A percentile compares a stretch with the other conserved stretches of the same genome.
Conservation (phyloP, 1,284 basidiomycete genomes). For the Fistulinella staudtii region DNA sequence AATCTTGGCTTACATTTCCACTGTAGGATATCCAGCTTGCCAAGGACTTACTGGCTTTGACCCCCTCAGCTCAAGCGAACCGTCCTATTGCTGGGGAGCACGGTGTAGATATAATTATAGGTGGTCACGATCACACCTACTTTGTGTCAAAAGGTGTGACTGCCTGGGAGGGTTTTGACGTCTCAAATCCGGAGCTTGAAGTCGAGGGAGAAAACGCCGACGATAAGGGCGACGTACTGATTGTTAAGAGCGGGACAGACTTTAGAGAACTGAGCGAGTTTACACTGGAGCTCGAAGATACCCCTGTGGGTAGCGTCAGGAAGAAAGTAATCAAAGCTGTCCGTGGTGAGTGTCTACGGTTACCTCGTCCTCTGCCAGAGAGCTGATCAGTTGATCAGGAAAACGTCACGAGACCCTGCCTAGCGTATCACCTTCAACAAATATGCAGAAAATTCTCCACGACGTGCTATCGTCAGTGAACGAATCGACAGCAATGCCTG, state of each 20-base stretch:
- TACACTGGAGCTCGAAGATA: conserved; percentile 58
- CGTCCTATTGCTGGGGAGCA: conserved; percentile 52
- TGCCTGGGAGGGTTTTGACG: conserved; percentile 70
- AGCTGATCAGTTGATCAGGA: conserved; percentile 49
- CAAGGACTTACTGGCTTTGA: conserved; percentile 59
- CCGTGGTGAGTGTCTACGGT: conserved; percentile 46
- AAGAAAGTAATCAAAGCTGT: conserved; percentile 63
- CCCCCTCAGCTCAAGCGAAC: conserved; percentile 48
- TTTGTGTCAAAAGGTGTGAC: conserved; percentile 75
- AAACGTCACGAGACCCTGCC: conserved; percentile 63
- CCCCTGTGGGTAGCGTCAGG: conserved; percentile 62
- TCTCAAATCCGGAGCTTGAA: conserved; percentile 57
- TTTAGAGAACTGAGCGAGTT: conserved; percentile 86
- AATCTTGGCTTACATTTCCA: too few species aligned
- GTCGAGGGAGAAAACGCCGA: conserved; percentile 74
- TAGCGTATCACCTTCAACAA: conserved; percentile 53
- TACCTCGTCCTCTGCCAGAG: not conserved
- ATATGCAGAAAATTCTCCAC: conserved; percentile 60
- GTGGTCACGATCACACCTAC: conserved; percentile 90
- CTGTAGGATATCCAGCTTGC: conserved; percentile 57
- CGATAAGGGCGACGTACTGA: conserved; percentile 68
- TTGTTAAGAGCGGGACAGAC: conserved; percentile 88
- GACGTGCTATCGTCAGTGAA: conserved; percentile 70
- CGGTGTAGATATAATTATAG: conserved; percentile 82
- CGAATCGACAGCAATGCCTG: conserved; percentile 64